Evolutionary conservation across 805 yeast species (phyloP).

Genomic region (Metahyphopichia silvanorum): DNA sequence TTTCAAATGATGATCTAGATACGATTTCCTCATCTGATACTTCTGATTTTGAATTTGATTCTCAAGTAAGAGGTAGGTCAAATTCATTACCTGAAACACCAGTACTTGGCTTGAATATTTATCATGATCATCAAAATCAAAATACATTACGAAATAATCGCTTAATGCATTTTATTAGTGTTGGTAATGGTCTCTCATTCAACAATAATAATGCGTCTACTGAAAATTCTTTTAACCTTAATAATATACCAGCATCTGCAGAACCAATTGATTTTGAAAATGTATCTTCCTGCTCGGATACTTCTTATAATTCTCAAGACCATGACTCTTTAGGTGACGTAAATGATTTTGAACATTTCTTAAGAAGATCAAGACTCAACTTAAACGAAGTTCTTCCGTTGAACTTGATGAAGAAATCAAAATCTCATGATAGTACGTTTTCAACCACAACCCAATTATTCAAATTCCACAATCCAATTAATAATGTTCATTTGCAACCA

Average conservation of each 20-base stretch:
- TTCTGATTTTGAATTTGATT: conserved; percentile 3
- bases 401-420: conserved; percentile 17
- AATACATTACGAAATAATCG: conserved; percentile 14
- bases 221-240: not conserved
- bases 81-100: conserved; percentile 18
- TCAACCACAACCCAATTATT: conserved; percentile 6
- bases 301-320: conserved; percentile 18
- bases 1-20: conserved; percentile 3
- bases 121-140: conserved; percentile 3
- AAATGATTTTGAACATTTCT: conserved; percentile 27
- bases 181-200: conserved; percentile 6
- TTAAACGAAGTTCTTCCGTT: conserved; percentile 27
- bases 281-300: conserved; percentile 18
- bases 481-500: conserved; percentile 18
- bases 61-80: conserved; percentile 9
- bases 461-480: conserved; percentile 38
- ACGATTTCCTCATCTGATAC: conserved; percentile 10
- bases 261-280: conserved; percentile 12
- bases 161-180: conserved; percentile 21
- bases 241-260: conserved; percentile 1
- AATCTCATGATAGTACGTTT: conserved; percentile 22
- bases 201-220: not conserved
- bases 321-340: conserved; percentile 9
- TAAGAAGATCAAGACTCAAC: conserved; percentile 32
- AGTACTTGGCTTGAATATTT: not conserved